Evolutionary conservation across 768 basidiomycete species (phyloP), one percentile per base, ranked within the genome.

Genomic region (Myochromella boudieri): DNA sequence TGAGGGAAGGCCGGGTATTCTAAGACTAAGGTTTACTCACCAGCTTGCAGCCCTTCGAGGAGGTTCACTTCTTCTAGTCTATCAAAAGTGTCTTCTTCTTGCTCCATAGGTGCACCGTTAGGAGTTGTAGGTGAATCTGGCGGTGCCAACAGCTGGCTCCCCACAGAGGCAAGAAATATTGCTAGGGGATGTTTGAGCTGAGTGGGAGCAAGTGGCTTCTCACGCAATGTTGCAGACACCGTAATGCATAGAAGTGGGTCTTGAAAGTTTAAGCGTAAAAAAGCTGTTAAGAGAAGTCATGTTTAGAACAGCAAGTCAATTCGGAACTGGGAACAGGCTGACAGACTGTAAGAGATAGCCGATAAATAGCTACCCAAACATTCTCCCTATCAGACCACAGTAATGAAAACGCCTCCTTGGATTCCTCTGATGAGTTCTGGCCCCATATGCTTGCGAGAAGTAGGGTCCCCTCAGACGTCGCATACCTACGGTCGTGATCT

Each of bases 191-290:
- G 73, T 7, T 68, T 67, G 7, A 70, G 60, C 33, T 70, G 69
- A 4, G 64, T 60, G 1, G 75, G 55, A 11, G 75, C 64, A 6
- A 88, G 61, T 0, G 85, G 79, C 56, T 82, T 88, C 18, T 95
- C 91, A 39, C 93, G 80, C n/a, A 95, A 69, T 1, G 93, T 97
- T n/a, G 84, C 76, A 2, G 89, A 91, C 3, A 85, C 75, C 0
- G 93, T 97, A 22, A 97, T 66, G 57, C 87, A 92, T 21, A 97
- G 76, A 9, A 95, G 64, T 8, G 93, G 93, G 49, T 93, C 81
- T 2, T 70, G 57, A 38, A 86, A 78, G 26, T 76, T 71, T 12
- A 91, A 80, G 25, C 83, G 77, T 22, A 93, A 66, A 61, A 85
- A 94, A 0, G 87, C 91, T 94, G 53, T 5, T 28, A 49, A 49